Evolutionary conservation across 164 flowering plant species (phyloP).

Genomic region (Tinospora cordifolia): DNA sequence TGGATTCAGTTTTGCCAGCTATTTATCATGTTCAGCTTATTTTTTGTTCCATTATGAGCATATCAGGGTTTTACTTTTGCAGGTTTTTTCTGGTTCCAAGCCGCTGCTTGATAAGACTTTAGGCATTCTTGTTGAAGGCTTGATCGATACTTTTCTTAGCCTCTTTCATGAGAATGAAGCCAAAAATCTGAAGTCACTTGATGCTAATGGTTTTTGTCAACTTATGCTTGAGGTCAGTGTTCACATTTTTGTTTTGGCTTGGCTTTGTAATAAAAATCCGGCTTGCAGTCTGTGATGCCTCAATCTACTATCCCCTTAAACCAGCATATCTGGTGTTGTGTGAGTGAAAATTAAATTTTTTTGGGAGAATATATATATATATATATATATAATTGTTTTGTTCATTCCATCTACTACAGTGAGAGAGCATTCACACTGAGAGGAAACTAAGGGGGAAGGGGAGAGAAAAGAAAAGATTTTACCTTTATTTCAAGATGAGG

Average conservation of each 20-base stretch:
- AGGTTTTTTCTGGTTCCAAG: slow-evolving; percentile 95
- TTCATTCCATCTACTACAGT: neutral
- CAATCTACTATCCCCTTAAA: neutral
- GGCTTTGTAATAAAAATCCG: neutral
- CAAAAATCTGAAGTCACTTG: slow-evolving; percentile 68
- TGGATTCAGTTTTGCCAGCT: neutral
- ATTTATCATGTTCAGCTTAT: neutral
- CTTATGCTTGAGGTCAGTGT: slow-evolving; percentile 85
- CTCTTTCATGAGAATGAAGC: slow-evolving; percentile 64
- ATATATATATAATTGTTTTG: neutral
- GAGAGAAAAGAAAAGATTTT: no score
- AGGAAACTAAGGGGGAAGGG: no score
- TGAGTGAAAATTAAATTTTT: neutral
- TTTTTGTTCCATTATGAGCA: neutral
- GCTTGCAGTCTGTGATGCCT: no score
- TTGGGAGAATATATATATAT: neutral
- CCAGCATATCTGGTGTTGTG: neutral
- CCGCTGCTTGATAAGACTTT: slow-evolving; percentile 82
- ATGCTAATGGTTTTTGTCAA: slow-evolving; percentile 96
- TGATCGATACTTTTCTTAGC: slow-evolving; percentile 85
- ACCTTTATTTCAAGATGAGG: no score
- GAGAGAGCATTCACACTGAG: neutral
- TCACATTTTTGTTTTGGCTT: neutral
- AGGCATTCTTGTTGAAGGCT: slow-evolving; percentile 92
- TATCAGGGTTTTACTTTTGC: slow-evolving; percentile 12